These are phyloP conservation scores for Mallotus nudiflorus DNA, from an alignment of 345 rosid species.

Conservation along the genomic window DNA sequence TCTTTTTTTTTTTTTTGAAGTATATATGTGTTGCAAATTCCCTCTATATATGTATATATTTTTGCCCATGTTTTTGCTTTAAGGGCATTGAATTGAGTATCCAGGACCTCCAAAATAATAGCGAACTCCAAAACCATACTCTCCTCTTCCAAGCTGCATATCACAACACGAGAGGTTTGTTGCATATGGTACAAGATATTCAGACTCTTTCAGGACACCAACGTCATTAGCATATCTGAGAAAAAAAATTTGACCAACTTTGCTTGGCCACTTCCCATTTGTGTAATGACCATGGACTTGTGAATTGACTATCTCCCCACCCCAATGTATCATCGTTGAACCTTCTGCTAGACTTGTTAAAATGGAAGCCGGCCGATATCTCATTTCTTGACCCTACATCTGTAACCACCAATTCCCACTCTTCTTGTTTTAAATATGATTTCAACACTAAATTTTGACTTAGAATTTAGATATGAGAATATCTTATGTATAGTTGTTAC, in stretches of 20 bases:
- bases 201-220: not conserved
- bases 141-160: not conserved
- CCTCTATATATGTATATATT: too few species aligned
- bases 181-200: not conserved
- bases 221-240: not conserved
- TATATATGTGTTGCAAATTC: too few species aligned
- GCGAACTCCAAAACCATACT: not conserved
- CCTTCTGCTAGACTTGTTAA: not conserved
- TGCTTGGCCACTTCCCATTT: slow-evolving; percentile 22
- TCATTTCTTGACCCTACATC: not conserved
- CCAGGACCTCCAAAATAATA: slow-evolving; percentile 21
- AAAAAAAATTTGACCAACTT: not conserved
- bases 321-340: not conserved
- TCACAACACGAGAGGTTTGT: not conserved
- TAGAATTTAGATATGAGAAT: too few species aligned
- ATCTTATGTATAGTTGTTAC: too few species aligned
- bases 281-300: not conserved
- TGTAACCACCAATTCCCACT: slow-evolving; percentile 1
- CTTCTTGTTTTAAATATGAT: not conserved
- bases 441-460: too few species aligned
- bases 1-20: too few species aligned
- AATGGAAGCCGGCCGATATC: slow-evolving; percentile 12
- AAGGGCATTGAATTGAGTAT: not conserved
- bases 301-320: slow-evolving; percentile 1
- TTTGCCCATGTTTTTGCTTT: too few species aligned